These are phyloP conservation scores for Fusarium zealandicum DNA, from an alignment of 2,329 filamentous ascomycete species.

Conservation along the genomic window DNA sequence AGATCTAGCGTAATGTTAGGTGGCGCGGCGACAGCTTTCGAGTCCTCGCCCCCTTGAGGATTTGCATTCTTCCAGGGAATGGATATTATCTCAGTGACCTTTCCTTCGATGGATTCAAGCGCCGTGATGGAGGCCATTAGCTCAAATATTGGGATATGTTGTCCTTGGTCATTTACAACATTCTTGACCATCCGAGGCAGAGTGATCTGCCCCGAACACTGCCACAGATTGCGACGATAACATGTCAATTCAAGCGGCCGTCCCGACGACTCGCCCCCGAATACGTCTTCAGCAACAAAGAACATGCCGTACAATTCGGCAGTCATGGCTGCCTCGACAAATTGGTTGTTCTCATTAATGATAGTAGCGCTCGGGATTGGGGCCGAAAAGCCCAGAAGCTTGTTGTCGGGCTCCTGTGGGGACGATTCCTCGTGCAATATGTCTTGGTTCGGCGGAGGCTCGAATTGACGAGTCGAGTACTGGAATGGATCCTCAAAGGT, in stretches of 20 bases:
- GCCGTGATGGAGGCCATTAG: slow-evolving; percentile 84
- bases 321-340: slow-evolving; percentile 70
- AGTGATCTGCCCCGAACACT: slow-evolving; percentile 87
- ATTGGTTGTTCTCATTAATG: slow-evolving; percentile 70
- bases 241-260: slow-evolving; percentile 85
- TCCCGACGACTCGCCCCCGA: slow-evolving; percentile 63
- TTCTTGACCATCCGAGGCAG: slow-evolving; percentile 76
- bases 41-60: slow-evolving; percentile 59
- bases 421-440: slow-evolving; percentile 56
- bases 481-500: slow-evolving; percentile 73
- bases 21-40: slow-evolving; percentile 59
- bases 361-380: slow-evolving; percentile 67
- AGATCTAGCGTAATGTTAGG: slow-evolving; percentile 64
- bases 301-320: slow-evolving; percentile 89
- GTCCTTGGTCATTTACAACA: slow-evolving; percentile 76
- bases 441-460: slow-evolving; percentile 53
- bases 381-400: slow-evolving; percentile 77
- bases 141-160: slow-evolving; percentile 77
- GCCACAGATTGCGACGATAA: slow-evolving; percentile 93
- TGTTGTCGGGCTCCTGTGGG: slow-evolving; percentile 67
- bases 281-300: slow-evolving; percentile 84
- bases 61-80: slow-evolving; percentile 91
- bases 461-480: slow-evolving; percentile 60
- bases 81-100: slow-evolving; percentile 90
- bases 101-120: slow-evolving; percentile 90